These are phyloP conservation scores for Colletotrichum gloeosporioides DNA, from an alignment of 2,329 filamentous ascomycete species.

Conservation along the genomic window DNA sequence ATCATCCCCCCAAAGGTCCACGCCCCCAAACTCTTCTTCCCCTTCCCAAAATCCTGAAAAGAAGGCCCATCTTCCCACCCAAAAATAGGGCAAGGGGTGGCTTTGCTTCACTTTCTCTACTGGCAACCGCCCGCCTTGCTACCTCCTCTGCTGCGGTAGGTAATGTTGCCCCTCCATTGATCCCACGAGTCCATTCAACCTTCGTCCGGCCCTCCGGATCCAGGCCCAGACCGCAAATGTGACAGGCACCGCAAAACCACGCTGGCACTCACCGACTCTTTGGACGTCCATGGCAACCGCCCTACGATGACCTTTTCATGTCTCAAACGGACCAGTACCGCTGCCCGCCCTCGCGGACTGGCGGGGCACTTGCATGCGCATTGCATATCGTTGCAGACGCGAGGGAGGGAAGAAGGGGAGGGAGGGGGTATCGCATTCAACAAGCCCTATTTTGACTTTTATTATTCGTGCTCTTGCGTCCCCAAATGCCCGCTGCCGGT, in stretches of 20 bases:
- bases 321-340: background rate
- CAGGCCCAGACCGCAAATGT: conserved; percentile 20
- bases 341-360: conserved; percentile 2
- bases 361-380: conserved; percentile 19
- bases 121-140: background rate
- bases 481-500: background rate
- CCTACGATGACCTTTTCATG: background rate
- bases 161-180: background rate
- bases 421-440: background rate
- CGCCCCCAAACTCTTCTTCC: background rate
- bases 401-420: background rate
- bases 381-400: conserved; percentile 21
- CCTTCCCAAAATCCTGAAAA: background rate
- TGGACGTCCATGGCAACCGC: conserved; percentile 17
- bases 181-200: background rate
- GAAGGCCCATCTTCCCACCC: background rate
- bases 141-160: background rate
- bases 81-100: conserved; percentile 16
- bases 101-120: background rate
- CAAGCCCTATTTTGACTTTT: conserved; percentile 12
- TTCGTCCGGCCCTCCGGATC: background rate
- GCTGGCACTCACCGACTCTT: conserved; percentile 21
- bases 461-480: background rate
- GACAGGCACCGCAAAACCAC: conserved; percentile 7
- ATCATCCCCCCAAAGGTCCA: background rate